Percentiles rank a stretch among this genome's conserved stretches.
Evolutionary conservation across 371 early-diverging fungal genomes (phyloP).

Genomic region (Phascolomyces articulosus): DNA sequence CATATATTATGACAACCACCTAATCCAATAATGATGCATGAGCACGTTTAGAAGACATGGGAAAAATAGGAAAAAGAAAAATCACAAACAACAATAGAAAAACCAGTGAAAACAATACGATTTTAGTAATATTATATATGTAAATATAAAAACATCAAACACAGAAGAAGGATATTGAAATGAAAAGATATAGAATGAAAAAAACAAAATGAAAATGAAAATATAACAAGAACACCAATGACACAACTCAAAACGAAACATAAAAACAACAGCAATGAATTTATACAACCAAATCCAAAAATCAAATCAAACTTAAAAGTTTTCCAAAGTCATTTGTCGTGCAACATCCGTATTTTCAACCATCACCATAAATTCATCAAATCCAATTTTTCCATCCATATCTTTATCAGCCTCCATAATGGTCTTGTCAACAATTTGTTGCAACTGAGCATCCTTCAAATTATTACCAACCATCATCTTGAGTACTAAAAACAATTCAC

Average conservation of each 20-base stretch:
- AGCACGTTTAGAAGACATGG: no score
- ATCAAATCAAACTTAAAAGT: no score
- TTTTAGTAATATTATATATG: no score
- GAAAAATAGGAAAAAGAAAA: no score
- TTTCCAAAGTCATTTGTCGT: constrained; percentile 90
- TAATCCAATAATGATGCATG: no score
- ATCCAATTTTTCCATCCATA: constrained; percentile 91
- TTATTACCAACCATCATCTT: constrained; percentile 99
- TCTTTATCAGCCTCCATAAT: constrained; percentile 97
- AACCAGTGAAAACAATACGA: no score
- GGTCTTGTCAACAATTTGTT: constrained; percentile 99
- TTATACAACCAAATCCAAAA: neutral
- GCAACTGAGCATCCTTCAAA: constrained; percentile 91
- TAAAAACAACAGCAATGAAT: neutral
- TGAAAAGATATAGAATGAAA: no score
- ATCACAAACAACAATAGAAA: no score
- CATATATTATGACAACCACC: no score
- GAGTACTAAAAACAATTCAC: constrained; percentile 94
- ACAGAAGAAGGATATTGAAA: no score
- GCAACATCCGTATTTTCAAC: constrained; percentile 94
- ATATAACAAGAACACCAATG: neutral
- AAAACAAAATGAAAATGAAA: no score
- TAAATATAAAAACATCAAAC: no score
- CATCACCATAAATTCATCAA: constrained; percentile 92
- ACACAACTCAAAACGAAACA: neutral